Conservation (phyloP, 768 basidiomycete genomes). For the Leccinum truebloodii region DNA sequence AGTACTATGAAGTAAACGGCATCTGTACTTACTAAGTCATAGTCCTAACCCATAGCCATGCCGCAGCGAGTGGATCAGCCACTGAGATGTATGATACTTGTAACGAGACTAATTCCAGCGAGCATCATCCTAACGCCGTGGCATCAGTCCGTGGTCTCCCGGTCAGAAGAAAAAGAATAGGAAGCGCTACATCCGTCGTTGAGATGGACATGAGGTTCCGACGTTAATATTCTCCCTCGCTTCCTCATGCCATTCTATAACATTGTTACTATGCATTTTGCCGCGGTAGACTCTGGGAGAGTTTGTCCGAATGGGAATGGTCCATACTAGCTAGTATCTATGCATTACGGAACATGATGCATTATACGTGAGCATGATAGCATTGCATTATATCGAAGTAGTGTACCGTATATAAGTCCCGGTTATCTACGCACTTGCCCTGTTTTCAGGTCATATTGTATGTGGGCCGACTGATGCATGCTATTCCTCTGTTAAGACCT, state of each 20-base stretch:
- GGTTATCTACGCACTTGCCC: not conserved
- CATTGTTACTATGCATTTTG: not conserved
- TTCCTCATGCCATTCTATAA: not conserved
- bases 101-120: conserved; percentile 4
- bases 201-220: not conserved
- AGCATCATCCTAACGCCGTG: conserved; percentile 7
- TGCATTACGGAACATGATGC: not conserved
- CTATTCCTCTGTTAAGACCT: not conserved
- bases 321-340: not conserved
- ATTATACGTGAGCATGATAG: not conserved
- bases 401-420: not conserved
- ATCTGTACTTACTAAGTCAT: conserved; percentile 9
- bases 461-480: not conserved
- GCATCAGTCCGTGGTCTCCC: not conserved
- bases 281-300: not conserved
- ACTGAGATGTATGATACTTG: not conserved
- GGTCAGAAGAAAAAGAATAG: not conserved
- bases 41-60: not conserved
- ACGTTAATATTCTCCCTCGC: not conserved
- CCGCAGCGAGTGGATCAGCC: conserved; percentile 10
- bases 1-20: conserved; percentile 8
- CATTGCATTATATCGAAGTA: not conserved
- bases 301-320: not conserved
- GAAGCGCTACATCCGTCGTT: not conserved
- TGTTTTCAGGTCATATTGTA: not conserved